These are phyloP conservation scores for Calonectria crousiana DNA, from an alignment of 2,329 filamentous ascomycete species.

Conservation along the genomic window DNA sequence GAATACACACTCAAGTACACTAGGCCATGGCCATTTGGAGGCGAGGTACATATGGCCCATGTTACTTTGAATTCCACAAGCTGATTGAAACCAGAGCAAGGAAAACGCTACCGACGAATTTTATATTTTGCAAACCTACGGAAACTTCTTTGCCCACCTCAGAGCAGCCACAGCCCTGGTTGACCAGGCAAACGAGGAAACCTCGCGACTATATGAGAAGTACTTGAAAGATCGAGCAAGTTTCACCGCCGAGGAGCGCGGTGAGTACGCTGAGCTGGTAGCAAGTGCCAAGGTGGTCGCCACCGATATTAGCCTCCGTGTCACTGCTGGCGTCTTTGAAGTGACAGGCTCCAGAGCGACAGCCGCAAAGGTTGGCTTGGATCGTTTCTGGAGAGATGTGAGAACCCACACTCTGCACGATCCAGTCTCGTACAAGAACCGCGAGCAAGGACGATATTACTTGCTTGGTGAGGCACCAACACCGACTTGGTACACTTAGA, in stretches of 20 bases:
- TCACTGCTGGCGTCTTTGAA: slow-evolving; percentile 74
- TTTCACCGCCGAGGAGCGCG: slow-evolving; percentile 65
- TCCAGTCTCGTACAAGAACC: slow-evolving; percentile 75
- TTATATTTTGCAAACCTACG: slow-evolving; percentile 74
- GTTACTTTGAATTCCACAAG: not conserved
- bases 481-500: slow-evolving; percentile 71
- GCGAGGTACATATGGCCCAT: slow-evolving; percentile 60
- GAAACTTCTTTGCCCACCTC: slow-evolving; percentile 72
- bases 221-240: slow-evolving; percentile 52
- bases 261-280: slow-evolving; percentile 72
- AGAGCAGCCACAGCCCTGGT: slow-evolving; percentile 70
- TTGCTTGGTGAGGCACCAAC: slow-evolving; percentile 68
- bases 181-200: slow-evolving; percentile 65
- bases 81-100: slow-evolving; percentile 58
- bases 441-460: slow-evolving; percentile 69
- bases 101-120: slow-evolving; percentile 71
- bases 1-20: slow-evolving; percentile 69
- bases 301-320: slow-evolving; percentile 69
- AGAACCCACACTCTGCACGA: slow-evolving; percentile 75
- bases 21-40: slow-evolving; percentile 73
- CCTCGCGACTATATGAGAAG: slow-evolving; percentile 60
- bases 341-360: slow-evolving; percentile 72
- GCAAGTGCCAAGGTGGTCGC: slow-evolving; percentile 73
- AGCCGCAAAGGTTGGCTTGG: slow-evolving; percentile 68
- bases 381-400: slow-evolving; percentile 76